Base-by-base conservation (phyloP, 345 rosid genomes). In the Iberis pinnata region DNA sequence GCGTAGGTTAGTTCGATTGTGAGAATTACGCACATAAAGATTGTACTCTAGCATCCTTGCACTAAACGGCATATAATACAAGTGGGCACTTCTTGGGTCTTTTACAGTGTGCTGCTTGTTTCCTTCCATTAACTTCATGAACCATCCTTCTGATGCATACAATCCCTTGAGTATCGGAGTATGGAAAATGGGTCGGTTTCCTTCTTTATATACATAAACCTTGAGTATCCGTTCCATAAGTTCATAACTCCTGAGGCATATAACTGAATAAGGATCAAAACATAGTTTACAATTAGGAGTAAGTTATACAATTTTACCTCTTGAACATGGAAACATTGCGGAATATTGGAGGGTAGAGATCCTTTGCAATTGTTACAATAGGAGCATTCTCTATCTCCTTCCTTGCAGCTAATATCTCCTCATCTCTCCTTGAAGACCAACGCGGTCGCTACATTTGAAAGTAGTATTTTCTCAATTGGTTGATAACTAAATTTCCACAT, bases 121-220 rank as follows among this genome's bases (percentile, higher is more conserved):
- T 53, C 79, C 83, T 76, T 81, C 88, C 96, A 87, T 78, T 65
- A 87, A 76, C 73, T 87, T 92, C 98, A 92, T 92, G 64, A 92
- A 92, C 98, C 98, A 92, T 47, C 98, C 98, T 36, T 92, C 98
- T 3, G 98, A 92, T 43, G 96, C 98, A 69, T 92, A 87, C 53
- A 92, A 64, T 58, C 98, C 98, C 75, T 88, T 92, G 14, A 92
- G 78, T 75, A 87, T 73, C 4, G 96, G 96, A 27, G 73, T 71
- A 60, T 92, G 98, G 62, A 92, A 92, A 51, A 84, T 79, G 4
- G 98, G 98, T 18, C 74, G 87, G 49, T 38, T 77, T 24, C 98
- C 98, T n/a, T 92, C 96, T 54, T 72, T 81, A 40, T 92, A 92
- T 11, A 83, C 70, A 13, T 84, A 92, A 41, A 87, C 78, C 70